These are phyloP conservation scores for Oidium heveae DNA, from an alignment of 2,329 filamentous ascomycete genomes.

Conservation along the genomic window DNA sequence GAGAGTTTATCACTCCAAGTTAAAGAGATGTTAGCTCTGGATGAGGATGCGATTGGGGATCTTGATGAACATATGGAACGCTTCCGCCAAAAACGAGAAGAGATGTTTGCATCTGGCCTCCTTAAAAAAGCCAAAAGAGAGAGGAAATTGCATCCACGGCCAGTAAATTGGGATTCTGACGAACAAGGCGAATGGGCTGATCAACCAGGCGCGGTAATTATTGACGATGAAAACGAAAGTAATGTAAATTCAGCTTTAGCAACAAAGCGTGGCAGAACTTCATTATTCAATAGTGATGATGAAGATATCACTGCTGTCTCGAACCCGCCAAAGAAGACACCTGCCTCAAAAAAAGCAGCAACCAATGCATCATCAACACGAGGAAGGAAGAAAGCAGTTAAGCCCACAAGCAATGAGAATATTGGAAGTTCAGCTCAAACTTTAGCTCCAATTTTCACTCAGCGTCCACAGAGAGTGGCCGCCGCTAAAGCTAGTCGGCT, in stretches of 20 bases:
- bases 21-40: conserved; percentile 38
- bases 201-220: conserved; percentile 15
- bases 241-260: conserved; percentile 18
- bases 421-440: conserved; percentile 15
- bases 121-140: conserved; percentile 25
- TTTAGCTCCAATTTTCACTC: background rate
- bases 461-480: conserved; percentile 17
- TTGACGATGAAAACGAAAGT: conserved; percentile 16
- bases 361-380: conserved; percentile 17
- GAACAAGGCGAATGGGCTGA: conserved; percentile 70
- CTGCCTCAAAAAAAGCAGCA: conserved; percentile 14
- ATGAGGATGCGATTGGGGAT: conserved; percentile 43
- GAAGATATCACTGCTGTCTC: conserved; percentile 20
- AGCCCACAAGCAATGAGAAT: conserved; percentile 18
- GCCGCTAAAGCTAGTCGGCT: conserved; percentile 22
- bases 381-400: conserved; percentile 18
- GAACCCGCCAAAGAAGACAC: conserved; percentile 7
- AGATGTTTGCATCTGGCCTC: conserved; percentile 38
- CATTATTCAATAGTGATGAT: conserved; percentile 30
- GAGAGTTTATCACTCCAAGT: conserved; percentile 47
- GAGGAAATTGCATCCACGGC: conserved; percentile 44
- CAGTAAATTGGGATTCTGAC: conserved; percentile 70
- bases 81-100: conserved; percentile 44
- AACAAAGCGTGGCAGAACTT: conserved; percentile 9
- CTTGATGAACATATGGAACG: conserved; percentile 38